Percentiles rank a stretch among this genome's conserved stretches.
These are phyloP conservation scores for Triticum monococcum DNA, from an alignment of 176 grass and related monocot genomes.

Conservation along the genomic window DNA sequence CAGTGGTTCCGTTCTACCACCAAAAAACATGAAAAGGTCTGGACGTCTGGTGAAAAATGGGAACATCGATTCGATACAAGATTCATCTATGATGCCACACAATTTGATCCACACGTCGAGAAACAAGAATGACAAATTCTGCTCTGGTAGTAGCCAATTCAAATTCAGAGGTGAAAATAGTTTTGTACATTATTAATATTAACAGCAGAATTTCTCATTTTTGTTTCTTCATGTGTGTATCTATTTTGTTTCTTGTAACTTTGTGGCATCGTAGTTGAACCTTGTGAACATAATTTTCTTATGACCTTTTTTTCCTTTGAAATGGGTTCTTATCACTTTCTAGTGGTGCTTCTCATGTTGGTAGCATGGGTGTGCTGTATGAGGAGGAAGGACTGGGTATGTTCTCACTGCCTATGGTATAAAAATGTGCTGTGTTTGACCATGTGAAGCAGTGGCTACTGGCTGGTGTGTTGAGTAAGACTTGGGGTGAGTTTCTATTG, in stretches of 20 bases:
- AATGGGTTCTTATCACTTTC: not conserved
- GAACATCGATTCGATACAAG: not conserved
- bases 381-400: not conserved
- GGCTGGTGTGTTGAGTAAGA: not conserved
- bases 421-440: not conserved
- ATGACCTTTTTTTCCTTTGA: not conserved
- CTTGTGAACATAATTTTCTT: not conserved
- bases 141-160: not conserved
- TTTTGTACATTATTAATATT: not conserved
- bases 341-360: not conserved
- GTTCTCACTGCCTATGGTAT: not conserved
- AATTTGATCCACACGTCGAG: not conserved
- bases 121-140: not conserved
- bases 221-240: not conserved
- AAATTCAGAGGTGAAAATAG: not conserved
- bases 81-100: slow-evolving; percentile 1
- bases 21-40: not conserved
- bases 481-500: not conserved
- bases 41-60: not conserved
- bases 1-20: not conserved
- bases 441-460: not conserved
- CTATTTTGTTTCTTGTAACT: not conserved
- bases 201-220: not conserved
- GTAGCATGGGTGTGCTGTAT: not conserved
- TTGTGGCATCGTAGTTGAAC: not conserved